These are phyloP conservation scores for Berberis thunbergii DNA, from an alignment of 164 flowering plant species.

Conservation along the genomic window DNA sequence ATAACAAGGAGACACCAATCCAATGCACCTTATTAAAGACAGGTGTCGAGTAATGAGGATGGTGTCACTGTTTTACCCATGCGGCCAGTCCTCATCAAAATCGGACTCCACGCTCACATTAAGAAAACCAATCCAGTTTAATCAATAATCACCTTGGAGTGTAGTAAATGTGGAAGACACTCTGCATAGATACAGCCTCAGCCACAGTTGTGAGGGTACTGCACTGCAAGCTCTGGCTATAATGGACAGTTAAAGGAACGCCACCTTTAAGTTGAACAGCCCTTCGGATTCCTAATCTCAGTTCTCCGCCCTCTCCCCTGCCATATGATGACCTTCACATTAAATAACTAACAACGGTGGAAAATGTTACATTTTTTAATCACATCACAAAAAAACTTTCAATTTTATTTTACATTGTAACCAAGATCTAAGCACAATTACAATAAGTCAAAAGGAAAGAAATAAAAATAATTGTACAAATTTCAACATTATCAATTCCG, in stretches of 20 bases:
- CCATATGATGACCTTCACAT: background rate
- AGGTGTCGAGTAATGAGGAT: too few species aligned
- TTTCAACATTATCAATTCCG: too few species aligned
- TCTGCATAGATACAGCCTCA: conserved; percentile 45
- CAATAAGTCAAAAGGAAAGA: too few species aligned
- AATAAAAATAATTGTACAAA: too few species aligned
- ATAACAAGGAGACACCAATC: too few species aligned
- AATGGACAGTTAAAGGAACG: conserved; percentile 19
- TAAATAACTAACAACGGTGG: background rate
- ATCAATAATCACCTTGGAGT: conserved; percentile 70
- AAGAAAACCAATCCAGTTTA: background rate
- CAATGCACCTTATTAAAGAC: too few species aligned
- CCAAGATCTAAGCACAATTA: too few species aligned
- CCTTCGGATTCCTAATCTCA: conserved; percentile 84
- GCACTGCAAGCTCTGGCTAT: conserved; percentile 31
- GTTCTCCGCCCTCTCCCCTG: conserved; percentile 89
- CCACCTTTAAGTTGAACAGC: conserved; percentile 54
- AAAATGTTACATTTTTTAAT: background rate
- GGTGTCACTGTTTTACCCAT: too few species aligned
- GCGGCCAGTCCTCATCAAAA: background rate
- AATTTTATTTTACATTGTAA: background rate
- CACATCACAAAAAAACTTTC: background rate
- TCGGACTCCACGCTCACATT: background rate
- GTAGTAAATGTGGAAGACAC: conserved; percentile 57
- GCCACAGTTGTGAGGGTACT: conserved; percentile 38